A percentile compares a stretch with the other conserved stretches of the same genome.
These are phyloP conservation scores for Skeletonema tropicum DNA, from an alignment of 108 stramenopile species.

Conservation along the genomic window DNA sequence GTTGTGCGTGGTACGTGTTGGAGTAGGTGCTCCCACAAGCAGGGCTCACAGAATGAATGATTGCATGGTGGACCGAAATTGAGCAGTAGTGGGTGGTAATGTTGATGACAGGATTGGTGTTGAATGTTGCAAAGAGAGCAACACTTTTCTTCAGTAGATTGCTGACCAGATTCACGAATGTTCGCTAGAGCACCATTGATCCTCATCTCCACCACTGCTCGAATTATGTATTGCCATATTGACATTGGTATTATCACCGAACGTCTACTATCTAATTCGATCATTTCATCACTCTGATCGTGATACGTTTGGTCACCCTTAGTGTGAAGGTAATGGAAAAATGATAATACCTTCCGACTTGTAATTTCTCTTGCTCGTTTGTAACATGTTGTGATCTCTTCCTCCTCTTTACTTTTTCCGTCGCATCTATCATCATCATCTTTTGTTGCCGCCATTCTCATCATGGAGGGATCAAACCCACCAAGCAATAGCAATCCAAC, in stretches of 20 bases:
- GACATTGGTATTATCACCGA: constrained; percentile 53
- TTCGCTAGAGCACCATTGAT: constrained; percentile 31
- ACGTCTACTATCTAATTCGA: neutral
- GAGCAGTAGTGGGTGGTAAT: neutral
- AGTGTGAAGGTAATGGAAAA: constrained; percentile 48
- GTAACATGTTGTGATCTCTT: neutral
- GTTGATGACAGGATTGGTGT: constrained; percentile 1
- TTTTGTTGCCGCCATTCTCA: constrained; percentile 12
- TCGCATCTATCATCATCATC: neutral
- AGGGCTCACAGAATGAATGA: constrained; percentile 64
- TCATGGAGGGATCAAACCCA: constrained; percentile 67
- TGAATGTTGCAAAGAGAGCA: neutral
- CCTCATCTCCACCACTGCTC: constrained; percentile 70
- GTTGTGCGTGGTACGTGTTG: constrained; percentile 42
- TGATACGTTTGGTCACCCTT: neutral
- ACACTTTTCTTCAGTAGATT: neutral
- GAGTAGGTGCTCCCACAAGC: constrained; percentile 71
- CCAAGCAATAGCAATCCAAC: constrained; percentile 61
- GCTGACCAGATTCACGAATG: neutral
- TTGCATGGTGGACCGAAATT: constrained; percentile 51
- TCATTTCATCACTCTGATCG: neutral
- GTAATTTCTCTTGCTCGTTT: constrained; percentile 20
- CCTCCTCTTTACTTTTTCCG: neutral
- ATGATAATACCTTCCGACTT: constrained; percentile 42
- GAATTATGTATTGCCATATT: constrained; percentile 63